Base-by-base conservation (phyloP, 495 filamentous ascomycete species). In the Penicillium manginii region DNA sequence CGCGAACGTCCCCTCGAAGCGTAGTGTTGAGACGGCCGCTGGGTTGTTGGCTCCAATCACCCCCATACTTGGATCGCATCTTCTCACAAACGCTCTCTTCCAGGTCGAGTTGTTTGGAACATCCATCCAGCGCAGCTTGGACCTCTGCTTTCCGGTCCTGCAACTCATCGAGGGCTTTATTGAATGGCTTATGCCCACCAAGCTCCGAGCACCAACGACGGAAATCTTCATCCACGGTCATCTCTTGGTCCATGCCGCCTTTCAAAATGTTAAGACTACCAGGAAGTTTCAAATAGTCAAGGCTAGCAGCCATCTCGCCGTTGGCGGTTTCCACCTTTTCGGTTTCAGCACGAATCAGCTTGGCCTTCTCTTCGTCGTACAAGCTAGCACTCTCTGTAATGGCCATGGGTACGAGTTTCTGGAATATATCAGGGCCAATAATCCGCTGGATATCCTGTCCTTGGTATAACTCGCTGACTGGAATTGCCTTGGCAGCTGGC, bases 41-140 rank as follows among this genome's bases (percentile, higher is more conserved):
- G 21, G 96, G 96, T 65, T 98, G 94, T 70, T 98, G 94, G 18
- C 91, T 97, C 94, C 94, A 98, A 46, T 97, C 94, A 11, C 79
- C 83, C 31, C 94, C 93, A 70, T 97, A 97, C 73, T 98, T 98
- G 2, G 92, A 96, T 50, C 94, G 85, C 94, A 98, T 98, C 79
- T 97, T 97, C 74, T 98, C 94, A 71, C 94, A 98, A 6, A 98
- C 92, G 54, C 90, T 94, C 76, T 97, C 96, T 72, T 98, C 94
- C 84, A 93, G 87, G 63, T 98, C 94, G 10, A 98, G 69, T 64
- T 93, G 89, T 65, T 94, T 96, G 40, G 84, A 88, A 66, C 90
- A 91, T 57, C 82, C 81, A 60, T 96, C 92, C 53, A 98, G 71
- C 9, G 87, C 80, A 3, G 82, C 73, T 9, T 87, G 66, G 9